These are phyloP conservation scores for Geranium incanum DNA, from an alignment of 441 rosid genomes.

Conservation along the genomic window DNA sequence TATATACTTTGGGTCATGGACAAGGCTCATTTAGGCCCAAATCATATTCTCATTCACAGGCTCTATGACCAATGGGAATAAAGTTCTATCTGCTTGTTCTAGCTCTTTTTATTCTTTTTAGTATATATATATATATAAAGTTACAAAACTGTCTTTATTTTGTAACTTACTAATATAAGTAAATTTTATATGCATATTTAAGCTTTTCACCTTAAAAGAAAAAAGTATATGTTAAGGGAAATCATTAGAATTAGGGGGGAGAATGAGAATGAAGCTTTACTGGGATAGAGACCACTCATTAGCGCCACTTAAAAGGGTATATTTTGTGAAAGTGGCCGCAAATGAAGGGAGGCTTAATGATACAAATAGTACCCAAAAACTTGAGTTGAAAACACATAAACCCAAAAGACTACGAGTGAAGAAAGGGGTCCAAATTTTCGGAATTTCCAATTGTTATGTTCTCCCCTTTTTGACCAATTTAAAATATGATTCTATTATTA, in stretches of 20 bases:
- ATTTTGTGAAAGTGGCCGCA: background rate
- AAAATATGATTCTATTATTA: no score
- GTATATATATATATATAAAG: no score
- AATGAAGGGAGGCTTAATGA: background rate
- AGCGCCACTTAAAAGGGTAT: background rate
- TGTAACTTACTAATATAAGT: no score
- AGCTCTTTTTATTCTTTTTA: no score
- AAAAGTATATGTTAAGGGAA: background rate
- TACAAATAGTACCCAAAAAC: background rate
- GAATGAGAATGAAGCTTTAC: background rate
- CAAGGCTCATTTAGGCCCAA: background rate
- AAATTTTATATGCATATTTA: no score
- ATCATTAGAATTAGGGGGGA: background rate
- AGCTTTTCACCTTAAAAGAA: background rate
- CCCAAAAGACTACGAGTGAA: background rate
- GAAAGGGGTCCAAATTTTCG: background rate
- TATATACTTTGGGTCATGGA: background rate
- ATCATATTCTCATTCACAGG: background rate
- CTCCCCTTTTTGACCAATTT: no score
- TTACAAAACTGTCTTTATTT: no score
- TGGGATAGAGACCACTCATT: constrained; percentile 2
- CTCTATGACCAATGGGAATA: no score
- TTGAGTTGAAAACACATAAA: background rate
- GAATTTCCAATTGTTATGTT: no score
- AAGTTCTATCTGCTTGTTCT: no score